A percentile compares a stretch with the other conserved stretches of the same genome.
Evolutionary conservation across 108 stramenopile genomes (phyloP).

Genomic region (Epithemia pelagica): DNA sequence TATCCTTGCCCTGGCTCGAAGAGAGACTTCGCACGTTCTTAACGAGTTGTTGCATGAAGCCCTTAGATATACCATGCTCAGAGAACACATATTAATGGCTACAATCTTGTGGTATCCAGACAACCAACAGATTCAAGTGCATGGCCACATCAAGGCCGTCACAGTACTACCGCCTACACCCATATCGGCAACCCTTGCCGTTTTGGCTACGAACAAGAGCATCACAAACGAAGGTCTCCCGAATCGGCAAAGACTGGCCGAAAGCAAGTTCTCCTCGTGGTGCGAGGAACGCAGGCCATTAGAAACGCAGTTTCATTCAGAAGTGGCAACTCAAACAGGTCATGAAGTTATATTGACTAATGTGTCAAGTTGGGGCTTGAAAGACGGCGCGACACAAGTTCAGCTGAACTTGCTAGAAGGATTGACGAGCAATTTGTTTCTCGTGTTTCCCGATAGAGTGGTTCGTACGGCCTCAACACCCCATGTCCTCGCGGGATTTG

Average conservation of each 20-base stretch:
- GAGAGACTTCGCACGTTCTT: neutral
- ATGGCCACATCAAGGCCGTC: slow-evolving; percentile 24
- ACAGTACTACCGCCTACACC: slow-evolving; percentile 4
- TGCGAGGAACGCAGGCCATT: slow-evolving; percentile 47
- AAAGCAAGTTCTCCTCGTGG: slow-evolving; percentile 64
- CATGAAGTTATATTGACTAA: neutral
- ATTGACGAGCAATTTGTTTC: slow-evolving; percentile 71
- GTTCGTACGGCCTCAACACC: slow-evolving; percentile 39
- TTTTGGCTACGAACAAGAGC: slow-evolving; percentile 18
- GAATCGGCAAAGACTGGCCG: too few species aligned
- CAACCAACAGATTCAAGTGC: slow-evolving; percentile 14
- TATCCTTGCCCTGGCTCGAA: neutral
- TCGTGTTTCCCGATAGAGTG: slow-evolving; percentile 50
- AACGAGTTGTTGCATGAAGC: slow-evolving; percentile 2
- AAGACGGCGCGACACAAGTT: neutral
- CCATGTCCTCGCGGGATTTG: slow-evolving; percentile 55
- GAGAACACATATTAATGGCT: slow-evolving; percentile 11
- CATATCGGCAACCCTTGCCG: slow-evolving; percentile 18
- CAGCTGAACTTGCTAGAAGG: slow-evolving; percentile 56
- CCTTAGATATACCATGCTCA: neutral
- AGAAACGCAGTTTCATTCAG: slow-evolving; percentile 50
- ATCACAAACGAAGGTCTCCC: too few species aligned
- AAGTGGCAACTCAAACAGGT: slow-evolving; percentile 4
- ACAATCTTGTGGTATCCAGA: slow-evolving; percentile 8
- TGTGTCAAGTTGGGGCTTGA: slow-evolving; percentile 5